These are phyloP conservation scores for Lasiodiplodia theobromae DNA, from an alignment of 2,329 filamentous ascomycete genomes.

Conservation along the genomic window DNA sequence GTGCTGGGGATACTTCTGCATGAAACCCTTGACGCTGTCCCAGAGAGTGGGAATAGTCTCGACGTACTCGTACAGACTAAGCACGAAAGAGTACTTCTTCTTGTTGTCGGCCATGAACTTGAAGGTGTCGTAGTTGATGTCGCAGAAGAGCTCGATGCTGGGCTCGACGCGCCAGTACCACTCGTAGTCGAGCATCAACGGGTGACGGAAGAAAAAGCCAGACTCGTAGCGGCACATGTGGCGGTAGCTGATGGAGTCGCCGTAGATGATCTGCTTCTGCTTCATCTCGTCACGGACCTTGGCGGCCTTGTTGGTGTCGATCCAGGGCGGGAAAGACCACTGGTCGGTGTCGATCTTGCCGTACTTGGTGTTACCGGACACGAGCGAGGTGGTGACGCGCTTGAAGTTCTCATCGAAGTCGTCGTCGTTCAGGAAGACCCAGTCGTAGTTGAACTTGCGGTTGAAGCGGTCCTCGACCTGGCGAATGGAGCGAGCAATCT, in stretches of 20 bases:
- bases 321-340: constrained; percentile 96
- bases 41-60: constrained; percentile 97
- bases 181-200: constrained; percentile 93
- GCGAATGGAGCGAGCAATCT: constrained; percentile 93
- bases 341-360: constrained; percentile 89
- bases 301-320: constrained; percentile 91
- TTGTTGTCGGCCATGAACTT: constrained; percentile 93
- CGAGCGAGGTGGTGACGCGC: constrained; percentile 83
- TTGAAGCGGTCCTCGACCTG: constrained; percentile 99
- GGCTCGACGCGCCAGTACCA: constrained; percentile 99
- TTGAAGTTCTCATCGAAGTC: constrained; percentile 94
- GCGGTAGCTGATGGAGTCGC: constrained; percentile 93
- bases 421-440: constrained; percentile 98
- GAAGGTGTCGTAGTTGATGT: constrained; percentile 95
- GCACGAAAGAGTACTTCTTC: constrained; percentile 98
- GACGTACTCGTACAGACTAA: constrained; percentile 94
- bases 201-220: constrained; percentile 98
- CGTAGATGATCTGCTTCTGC: constrained; percentile 95
- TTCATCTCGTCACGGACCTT: constrained; percentile 95
- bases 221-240: constrained; percentile 99
- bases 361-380: constrained; percentile 93
- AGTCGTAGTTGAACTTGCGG: constrained; percentile 94
- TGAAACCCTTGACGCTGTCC: constrained; percentile 95
- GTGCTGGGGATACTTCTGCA: constrained; percentile 87
- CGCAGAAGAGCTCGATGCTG: constrained; percentile 94